These are phyloP conservation scores for Scedosporium minutisporum DNA, from an alignment of 2,329 filamentous ascomycete genomes.

Conservation along the genomic window DNA sequence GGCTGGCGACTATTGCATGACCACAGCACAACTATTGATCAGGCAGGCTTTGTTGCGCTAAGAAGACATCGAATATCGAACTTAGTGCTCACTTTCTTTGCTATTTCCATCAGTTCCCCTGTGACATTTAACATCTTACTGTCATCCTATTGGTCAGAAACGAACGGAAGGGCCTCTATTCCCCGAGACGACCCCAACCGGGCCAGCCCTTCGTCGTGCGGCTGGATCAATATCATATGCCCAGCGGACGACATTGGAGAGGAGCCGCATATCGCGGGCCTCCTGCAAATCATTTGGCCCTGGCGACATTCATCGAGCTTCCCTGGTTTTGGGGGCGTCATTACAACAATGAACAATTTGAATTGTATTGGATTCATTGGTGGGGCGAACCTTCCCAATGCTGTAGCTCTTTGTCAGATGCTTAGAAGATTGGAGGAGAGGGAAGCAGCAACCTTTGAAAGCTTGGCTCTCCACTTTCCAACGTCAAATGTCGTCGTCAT, in stretches of 20 bases:
- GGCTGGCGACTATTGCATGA: neutral
- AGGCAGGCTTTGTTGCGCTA: neutral
- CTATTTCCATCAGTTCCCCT: neutral
- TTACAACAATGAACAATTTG: too few relatives aligned
- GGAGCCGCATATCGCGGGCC: neutral
- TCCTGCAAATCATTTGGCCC: neutral
- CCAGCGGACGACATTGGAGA: neutral
- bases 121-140: neutral
- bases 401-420: neutral
- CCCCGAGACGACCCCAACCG: neutral
- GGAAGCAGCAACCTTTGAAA: neutral
- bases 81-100: neutral
- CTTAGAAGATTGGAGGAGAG: neutral
- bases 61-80: neutral
- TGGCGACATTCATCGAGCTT: neutral
- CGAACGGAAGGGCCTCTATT: neutral
- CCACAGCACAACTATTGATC: too few relatives aligned
- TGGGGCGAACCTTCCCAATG: neutral
- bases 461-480: neutral
- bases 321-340: neutral
- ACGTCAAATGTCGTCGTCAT: neutral
- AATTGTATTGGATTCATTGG: neutral
- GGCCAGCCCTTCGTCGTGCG: neutral
- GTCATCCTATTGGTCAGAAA: neutral
- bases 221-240: neutral